Conservation (phyloP, 2,329 filamentous ascomycete genomes). For the Fusarium lyarnte region DNA sequence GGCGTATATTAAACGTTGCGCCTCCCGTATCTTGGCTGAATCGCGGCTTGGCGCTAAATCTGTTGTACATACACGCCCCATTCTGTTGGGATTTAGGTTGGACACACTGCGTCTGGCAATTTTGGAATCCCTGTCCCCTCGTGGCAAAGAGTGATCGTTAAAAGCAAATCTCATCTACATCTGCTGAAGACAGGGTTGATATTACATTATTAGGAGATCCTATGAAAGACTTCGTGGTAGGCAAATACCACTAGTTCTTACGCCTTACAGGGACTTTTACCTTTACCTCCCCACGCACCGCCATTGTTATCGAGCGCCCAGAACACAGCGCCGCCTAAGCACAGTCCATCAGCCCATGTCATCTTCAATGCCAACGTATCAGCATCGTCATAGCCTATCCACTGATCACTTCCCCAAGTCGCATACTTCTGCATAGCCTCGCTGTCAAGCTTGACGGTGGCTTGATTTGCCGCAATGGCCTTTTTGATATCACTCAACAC, state of each 20-base stretch:
- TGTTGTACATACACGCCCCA: no score
- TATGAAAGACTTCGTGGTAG: neutral
- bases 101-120: neutral
- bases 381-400: neutral
- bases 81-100: no score
- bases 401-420: neutral
- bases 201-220: neutral
- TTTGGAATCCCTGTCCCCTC: rapidly evolving
- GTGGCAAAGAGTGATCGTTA: rapidly evolving
- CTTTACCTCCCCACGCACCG: neutral
- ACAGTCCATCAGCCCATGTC: neutral
- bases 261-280: neutral
- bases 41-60: no score
- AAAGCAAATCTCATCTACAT: neutral
- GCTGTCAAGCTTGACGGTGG: neutral
- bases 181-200: neutral
- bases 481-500: neutral
- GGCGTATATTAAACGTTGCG: no score
- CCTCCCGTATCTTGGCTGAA: no score
- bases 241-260: neutral
- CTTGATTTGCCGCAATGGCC: neutral
- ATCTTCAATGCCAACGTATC: neutral
- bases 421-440: neutral
- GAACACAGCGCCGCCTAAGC: neutral
- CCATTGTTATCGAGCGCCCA: neutral